Percentiles rank a stretch among this genome's conserved stretches.
Evolutionary conservation across 768 basidiomycete species (phyloP).

Genomic region (Mycena pura): DNA sequence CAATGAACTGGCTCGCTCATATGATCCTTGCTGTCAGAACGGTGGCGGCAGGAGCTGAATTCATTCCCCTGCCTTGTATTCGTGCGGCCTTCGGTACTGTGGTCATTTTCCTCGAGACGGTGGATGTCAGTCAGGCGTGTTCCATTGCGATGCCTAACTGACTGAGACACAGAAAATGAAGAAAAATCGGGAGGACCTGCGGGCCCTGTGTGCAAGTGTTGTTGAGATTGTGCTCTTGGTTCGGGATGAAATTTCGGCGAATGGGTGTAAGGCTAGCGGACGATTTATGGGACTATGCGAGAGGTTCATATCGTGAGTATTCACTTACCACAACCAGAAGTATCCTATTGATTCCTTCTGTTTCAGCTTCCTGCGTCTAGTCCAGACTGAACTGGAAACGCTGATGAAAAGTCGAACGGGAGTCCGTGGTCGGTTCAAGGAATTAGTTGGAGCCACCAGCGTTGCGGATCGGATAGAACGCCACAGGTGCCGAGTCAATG

Average conservation of each 20-base stretch:
- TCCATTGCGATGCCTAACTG: not conserved
- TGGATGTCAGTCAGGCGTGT: not conserved
- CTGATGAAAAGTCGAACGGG: not conserved
- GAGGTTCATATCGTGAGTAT: not conserved
- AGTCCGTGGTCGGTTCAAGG: not conserved
- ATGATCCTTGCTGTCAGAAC: not conserved
- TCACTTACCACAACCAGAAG: not conserved
- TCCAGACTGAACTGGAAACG: not conserved
- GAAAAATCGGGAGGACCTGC: slow-evolving; percentile 5
- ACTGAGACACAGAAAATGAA: not conserved
- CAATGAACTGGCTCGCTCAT: not conserved
- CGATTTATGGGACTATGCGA: not conserved
- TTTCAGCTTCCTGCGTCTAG: not conserved
- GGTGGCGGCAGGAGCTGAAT: not conserved
- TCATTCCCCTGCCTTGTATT: not conserved
- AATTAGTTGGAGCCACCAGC: not conserved
- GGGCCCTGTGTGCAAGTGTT: not conserved
- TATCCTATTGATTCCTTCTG: not conserved
- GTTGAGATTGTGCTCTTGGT: not conserved
- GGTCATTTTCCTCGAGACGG: slow-evolving; percentile 2
- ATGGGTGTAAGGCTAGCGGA: too few relatives aligned
- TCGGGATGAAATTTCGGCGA: not conserved
- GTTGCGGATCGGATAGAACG: not conserved
- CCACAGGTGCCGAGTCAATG: not conserved
- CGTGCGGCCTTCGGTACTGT: not conserved